These are phyloP conservation scores for Zanthoxylum bungeanum DNA, from an alignment of 345 rosid genomes.

Conservation along the genomic window DNA sequence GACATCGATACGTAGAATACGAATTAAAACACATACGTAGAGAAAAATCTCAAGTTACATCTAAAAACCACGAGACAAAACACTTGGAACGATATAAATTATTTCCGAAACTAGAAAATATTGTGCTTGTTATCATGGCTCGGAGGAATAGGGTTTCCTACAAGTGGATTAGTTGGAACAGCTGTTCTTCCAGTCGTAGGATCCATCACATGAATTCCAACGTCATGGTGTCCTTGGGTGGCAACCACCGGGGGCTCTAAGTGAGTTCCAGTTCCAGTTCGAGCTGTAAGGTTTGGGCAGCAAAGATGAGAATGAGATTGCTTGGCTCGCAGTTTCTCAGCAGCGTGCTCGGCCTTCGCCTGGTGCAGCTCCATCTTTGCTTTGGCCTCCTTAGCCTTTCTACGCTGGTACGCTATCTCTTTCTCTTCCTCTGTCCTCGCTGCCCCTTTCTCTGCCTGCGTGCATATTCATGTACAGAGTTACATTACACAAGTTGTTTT, in stretches of 20 bases:
- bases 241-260: background rate
- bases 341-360: conserved; percentile 60
- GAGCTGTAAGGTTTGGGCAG: background rate
- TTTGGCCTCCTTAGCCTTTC: conserved; percentile 60
- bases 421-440: conserved; percentile 57
- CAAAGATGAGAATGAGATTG: conserved; percentile 18
- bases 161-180: conserved; percentile 21
- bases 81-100: too few species aligned
- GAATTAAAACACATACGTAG: too few species aligned
- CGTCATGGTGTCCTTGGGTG: conserved; percentile 18
- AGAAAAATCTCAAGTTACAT: too few species aligned
- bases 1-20: too few species aligned
- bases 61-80: too few species aligned
- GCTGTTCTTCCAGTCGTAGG: conserved; percentile 20
- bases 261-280: background rate
- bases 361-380: conserved; percentile 72
- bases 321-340: conserved; percentile 30
- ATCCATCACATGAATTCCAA: conserved; percentile 21
- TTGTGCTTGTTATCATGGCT: conserved; percentile 8
- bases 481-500: too few species aligned
- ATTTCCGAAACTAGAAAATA: too few species aligned
- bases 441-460: conserved; percentile 48
- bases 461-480: too few species aligned
- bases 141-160: conserved; percentile 20
- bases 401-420: conserved; percentile 50